Evolutionary conservation across 2,329 filamentous ascomycete genomes (phyloP).

Genomic region (Alternaria arbusti): DNA sequence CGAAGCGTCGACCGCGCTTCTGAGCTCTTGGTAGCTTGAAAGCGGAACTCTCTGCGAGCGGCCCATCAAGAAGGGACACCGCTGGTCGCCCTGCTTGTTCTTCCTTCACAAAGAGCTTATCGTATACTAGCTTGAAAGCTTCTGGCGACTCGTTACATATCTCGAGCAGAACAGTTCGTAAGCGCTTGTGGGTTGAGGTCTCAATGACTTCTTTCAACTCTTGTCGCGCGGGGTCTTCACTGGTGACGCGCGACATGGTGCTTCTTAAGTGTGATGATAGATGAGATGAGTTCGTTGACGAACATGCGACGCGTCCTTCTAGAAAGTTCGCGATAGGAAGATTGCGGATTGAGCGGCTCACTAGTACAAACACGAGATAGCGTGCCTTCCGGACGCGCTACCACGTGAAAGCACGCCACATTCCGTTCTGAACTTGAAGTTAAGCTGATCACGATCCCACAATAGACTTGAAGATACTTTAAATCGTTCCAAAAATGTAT

Average conservation of each 20-base stretch:
- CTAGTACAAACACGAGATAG: neutral
- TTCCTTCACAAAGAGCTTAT: neutral
- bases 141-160: neutral
- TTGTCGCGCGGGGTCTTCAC: neutral
- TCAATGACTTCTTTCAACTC: neutral
- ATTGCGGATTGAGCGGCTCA: neutral
- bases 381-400: neutral
- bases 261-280: neutral
- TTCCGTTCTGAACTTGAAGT: neutral
- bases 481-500: neutral
- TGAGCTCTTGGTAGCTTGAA: neutral
- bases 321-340: neutral
- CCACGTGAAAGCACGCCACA: neutral
- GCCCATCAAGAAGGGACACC: neutral
- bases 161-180: neutral
- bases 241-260: neutral
- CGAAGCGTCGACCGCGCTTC: neutral
- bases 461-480: neutral
- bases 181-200: neutral
- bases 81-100: neutral
- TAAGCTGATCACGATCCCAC: neutral
- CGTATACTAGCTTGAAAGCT: neutral
- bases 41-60: neutral
- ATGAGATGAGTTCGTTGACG: neutral
- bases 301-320: neutral